Evolutionary conservation across 2,329 filamentous ascomycete genomes (phyloP).

Genomic region (Arthroderma sp.): DNA sequence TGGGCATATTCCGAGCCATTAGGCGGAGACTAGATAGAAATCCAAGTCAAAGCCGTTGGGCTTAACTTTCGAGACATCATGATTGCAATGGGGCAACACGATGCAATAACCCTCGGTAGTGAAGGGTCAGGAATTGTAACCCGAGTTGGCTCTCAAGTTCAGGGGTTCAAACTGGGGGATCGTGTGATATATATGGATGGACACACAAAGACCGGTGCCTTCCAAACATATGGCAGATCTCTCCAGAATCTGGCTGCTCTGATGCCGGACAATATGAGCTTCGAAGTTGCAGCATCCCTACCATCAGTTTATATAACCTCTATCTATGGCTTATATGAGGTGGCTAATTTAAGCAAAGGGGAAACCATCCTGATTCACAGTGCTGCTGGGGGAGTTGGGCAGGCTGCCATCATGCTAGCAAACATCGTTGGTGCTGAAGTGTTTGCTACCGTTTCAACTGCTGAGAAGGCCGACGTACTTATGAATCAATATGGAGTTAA

Average conservation of each 20-base stretch:
- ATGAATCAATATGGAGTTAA: slow-evolving; percentile 6
- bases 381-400: slow-evolving; percentile 14
- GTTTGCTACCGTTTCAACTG: slow-evolving; percentile 10
- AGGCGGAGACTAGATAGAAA: slow-evolving; percentile 15
- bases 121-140: slow-evolving; percentile 13
- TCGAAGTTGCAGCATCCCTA: slow-evolving; percentile 8
- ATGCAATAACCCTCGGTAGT: slow-evolving; percentile 11
- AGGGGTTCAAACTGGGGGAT: slow-evolving; percentile 10
- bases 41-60: slow-evolving; percentile 18
- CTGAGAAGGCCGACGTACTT: slow-evolving; percentile 9
- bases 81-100: slow-evolving; percentile 11
- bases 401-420: slow-evolving; percentile 15
- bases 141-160: slow-evolving; percentile 9
- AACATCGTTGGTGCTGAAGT: slow-evolving; percentile 14
- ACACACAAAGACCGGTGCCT: background rate
- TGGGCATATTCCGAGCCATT: slow-evolving; percentile 13
- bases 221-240: slow-evolving; percentile 10
- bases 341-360: slow-evolving; percentile 14
- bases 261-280: slow-evolving; percentile 2
- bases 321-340: slow-evolving; percentile 13
- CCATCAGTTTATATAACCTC: slow-evolving; percentile 12
- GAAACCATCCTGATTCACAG: slow-evolving; percentile 17
- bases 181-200: slow-evolving; percentile 9
- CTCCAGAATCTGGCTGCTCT: slow-evolving; percentile 4
- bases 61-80: slow-evolving; percentile 18